Percentiles rank a stretch among this genome's conserved stretches.
phyloP scores from a whole-genome alignment of 1,284 basidiomycete genomes.

The Hypsizygus ulmarius region DNA sequence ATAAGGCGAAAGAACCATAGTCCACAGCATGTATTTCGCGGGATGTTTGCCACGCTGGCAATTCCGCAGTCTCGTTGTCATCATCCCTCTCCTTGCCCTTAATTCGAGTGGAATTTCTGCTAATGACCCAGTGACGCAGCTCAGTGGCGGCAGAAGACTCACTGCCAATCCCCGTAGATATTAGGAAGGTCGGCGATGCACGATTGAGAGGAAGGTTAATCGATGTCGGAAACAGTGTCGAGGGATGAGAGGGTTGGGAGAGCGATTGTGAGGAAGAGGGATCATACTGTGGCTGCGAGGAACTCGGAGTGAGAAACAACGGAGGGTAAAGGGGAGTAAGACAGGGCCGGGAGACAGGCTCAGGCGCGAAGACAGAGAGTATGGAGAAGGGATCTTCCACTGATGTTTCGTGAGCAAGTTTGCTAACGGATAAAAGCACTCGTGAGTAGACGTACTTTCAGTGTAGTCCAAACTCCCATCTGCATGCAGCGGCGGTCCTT shows the following conservation, averaged over 20 bases:
- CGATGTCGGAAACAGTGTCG: slow-evolving; percentile 18
- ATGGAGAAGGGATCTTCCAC: slow-evolving; percentile 78
- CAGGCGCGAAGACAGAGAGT: slow-evolving; percentile 60
- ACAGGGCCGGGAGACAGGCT: slow-evolving; percentile 49
- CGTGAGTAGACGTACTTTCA: slow-evolving; percentile 51
- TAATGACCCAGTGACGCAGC: slow-evolving; percentile 42
- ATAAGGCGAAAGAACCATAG: slow-evolving; percentile 56
- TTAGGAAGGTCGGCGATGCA: slow-evolving; percentile 5
- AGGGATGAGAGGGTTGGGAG: slow-evolving; percentile 14
- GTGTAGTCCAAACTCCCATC: slow-evolving; percentile 75
- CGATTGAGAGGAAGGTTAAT: slow-evolving; percentile 27
- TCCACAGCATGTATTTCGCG: slow-evolving; percentile 55
- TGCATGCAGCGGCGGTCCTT: slow-evolving; percentile 60
- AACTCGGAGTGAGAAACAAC: slow-evolving; percentile 22
- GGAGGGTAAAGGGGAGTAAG: slow-evolving; percentile 57
- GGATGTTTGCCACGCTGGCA: slow-evolving; percentile 42
- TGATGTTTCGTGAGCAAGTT: slow-evolving; percentile 28
- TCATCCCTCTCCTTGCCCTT: slow-evolving; percentile 56
- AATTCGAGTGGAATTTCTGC: slow-evolving; percentile 40
- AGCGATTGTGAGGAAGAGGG: slow-evolving; percentile 23
- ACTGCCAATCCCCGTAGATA: slow-evolving; percentile 18
- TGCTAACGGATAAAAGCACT: slow-evolving; percentile 3
- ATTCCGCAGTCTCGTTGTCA: slow-evolving; percentile 33
- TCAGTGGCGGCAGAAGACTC: slow-evolving; percentile 16
- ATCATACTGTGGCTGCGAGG: slow-evolving; percentile 25